Percentiles rank a stretch among this genome's conserved stretches.
These are phyloP conservation scores for Panicum miliaceum DNA, from an alignment of 176 grass and related monocot species.

Conservation along the genomic window DNA sequence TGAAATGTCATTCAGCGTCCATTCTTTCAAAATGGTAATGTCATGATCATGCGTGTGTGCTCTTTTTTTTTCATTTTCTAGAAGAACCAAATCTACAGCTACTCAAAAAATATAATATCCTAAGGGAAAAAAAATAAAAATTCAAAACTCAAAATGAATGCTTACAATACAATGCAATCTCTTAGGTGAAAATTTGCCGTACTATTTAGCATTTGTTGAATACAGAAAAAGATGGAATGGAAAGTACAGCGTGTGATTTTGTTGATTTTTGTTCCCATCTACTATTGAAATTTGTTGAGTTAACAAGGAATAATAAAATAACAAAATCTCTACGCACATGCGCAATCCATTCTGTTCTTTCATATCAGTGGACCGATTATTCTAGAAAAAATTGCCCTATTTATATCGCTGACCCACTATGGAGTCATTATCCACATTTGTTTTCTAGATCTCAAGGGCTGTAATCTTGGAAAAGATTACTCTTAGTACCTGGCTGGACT, in stretches of 20 bases:
- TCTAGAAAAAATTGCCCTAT: background rate
- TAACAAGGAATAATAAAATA: background rate
- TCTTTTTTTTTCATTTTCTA: background rate
- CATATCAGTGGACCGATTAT: background rate
- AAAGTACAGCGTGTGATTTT: background rate
- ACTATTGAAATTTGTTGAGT: background rate
- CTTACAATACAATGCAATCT: background rate
- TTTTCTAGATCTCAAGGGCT: background rate
- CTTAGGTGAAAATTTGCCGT: background rate
- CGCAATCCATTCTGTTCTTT: background rate
- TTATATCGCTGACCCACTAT: background rate
- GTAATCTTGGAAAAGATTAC: background rate
- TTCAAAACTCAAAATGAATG: background rate
- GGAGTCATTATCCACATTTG: background rate
- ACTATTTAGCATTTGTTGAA: background rate
- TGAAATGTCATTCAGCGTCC: background rate
- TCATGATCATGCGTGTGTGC: background rate
- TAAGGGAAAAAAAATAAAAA: background rate
- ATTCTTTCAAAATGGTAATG: background rate
- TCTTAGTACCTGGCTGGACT: background rate
- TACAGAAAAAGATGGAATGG: background rate
- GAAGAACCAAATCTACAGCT: background rate
- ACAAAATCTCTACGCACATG: background rate
- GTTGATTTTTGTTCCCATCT: background rate
- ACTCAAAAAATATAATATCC: background rate